Base-by-base conservation (phyloP, 768 basidiomycete species). In the Chlorophyllum brunneum region DNA sequence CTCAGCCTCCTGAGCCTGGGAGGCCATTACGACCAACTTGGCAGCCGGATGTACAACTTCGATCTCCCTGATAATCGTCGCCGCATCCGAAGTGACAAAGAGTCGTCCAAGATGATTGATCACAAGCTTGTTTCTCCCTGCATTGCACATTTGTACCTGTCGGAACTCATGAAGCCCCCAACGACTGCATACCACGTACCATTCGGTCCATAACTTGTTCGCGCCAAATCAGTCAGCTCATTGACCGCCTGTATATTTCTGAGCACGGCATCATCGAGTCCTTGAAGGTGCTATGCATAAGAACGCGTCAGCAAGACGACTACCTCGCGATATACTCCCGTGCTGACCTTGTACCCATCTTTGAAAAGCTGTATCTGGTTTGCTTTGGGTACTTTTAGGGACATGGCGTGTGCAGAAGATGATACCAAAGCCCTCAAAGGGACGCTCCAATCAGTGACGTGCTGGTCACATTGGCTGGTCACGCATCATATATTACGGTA, bases 31-130 rank as follows among this genome's bases (percentile, higher is more conserved):
- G n/a, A 98, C 73, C n/a, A 99, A 76, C 66, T 98, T 99, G 27
- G 95, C 97, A 4, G 95, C 97, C 1, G 97, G 97, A 69, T 99
- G 97, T 13, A 98, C 93, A 51, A 99, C 93, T 65, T 99, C 97
- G 64, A 98, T 85, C 73, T 99, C 97, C 58, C 88, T 81, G 63
- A 99, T 93, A 70, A 99, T 98, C 54, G 95, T 98, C 10, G 97
- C 97, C 8, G 97, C 95, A 81, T 99, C 95, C 41, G 93, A 95
- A 29, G 97, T 99, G 55, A 98, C 95, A 70, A 98, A 98, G 33
- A 98, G 78, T 67, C 85, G 80, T 49, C 94, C 94, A 30, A 99
- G 78, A 70, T 98, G 95, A 69, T 99, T 99, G 72, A 99, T 95
- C 67, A 99, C 73, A 49, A 99, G 83, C 70, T 99, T 99, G 71